Evolutionary conservation across 108 stramenopile species (phyloP).

Genomic region (Epithemia pelagica): DNA sequence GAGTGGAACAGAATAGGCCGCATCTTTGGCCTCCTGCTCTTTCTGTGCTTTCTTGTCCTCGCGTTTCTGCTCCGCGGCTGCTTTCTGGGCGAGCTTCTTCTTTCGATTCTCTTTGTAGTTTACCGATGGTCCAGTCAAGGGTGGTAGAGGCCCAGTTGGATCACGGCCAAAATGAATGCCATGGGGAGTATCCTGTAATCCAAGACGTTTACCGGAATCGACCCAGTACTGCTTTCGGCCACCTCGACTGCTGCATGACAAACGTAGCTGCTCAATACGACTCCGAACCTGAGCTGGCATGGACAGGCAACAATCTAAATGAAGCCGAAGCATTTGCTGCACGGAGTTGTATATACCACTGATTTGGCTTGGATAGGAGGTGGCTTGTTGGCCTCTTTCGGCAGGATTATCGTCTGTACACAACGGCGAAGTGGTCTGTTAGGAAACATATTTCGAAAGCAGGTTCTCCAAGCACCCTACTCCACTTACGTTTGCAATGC

Average conservation of each 20-base stretch:
- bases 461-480: background rate
- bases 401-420: constrained; percentile 39
- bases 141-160: constrained; percentile 61
- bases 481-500: constrained; percentile 63
- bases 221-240: constrained; percentile 88
- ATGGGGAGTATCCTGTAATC: constrained; percentile 66
- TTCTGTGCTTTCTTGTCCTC: constrained; percentile 15
- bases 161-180: constrained; percentile 80
- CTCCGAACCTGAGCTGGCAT: constrained; percentile 54
- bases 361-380: constrained; percentile 70
- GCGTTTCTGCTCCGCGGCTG: constrained; percentile 18
- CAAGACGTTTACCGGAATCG: constrained; percentile 75
- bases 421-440: background rate
- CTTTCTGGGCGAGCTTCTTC: constrained; percentile 15
- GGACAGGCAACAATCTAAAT: constrained; percentile 59
- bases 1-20: constrained; percentile 6
- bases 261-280: constrained; percentile 54
- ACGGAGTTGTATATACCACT: constrained; percentile 82
- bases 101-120: constrained; percentile 38
- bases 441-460: background rate
- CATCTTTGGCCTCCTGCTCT: constrained; percentile 17
- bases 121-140: constrained; percentile 42
- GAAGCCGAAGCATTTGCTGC: constrained; percentile 83
- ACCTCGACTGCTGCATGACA: constrained; percentile 67
- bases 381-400: constrained; percentile 62